Evolutionary conservation across 257 asterid species (phyloP).

Genomic region (Solanum stenotomum): DNA sequence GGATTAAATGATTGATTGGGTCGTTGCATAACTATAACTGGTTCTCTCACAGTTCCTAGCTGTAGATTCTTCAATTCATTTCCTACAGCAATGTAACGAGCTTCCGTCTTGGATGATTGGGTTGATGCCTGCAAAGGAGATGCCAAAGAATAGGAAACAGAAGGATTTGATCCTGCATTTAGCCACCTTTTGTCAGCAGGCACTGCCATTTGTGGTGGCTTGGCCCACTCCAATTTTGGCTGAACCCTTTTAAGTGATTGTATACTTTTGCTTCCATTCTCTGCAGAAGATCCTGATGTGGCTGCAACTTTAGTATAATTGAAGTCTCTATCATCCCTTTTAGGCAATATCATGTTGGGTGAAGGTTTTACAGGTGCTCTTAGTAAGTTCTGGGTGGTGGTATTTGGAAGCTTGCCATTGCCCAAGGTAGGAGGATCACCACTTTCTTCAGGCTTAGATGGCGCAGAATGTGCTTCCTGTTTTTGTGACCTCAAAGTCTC

Average conservation of each 20-base stretch:
- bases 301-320: slow-evolving; percentile 50
- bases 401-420: slow-evolving; percentile 30
- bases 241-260: slow-evolving; percentile 47
- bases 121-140: slow-evolving; percentile 35
- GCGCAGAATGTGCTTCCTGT: slow-evolving; percentile 44
- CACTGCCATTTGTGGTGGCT: slow-evolving; percentile 38
- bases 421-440: slow-evolving; percentile 47
- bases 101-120: slow-evolving; percentile 28
- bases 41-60: slow-evolving; percentile 66
- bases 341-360: slow-evolving; percentile 31
- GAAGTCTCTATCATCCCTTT: slow-evolving; percentile 68
- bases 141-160: slow-evolving; percentile 33
- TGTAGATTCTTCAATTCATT: slow-evolving; percentile 56
- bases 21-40: slow-evolving; percentile 49
- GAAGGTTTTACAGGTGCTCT: slow-evolving; percentile 33
- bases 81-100: slow-evolving; percentile 27
- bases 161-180: slow-evolving; percentile 27
- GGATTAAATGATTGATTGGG: slow-evolving; percentile 31
- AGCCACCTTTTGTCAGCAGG: slow-evolving; percentile 65
- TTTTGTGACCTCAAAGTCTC: slow-evolving; percentile 62
- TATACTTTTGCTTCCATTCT: slow-evolving; percentile 41
- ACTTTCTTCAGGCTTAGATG: slow-evolving; percentile 55
- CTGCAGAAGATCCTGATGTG: slow-evolving; percentile 35
- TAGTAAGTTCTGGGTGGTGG: slow-evolving; percentile 27
- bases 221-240: slow-evolving; percentile 59